phyloP scores from a whole-genome alignment of 257 asterid genomes.

The Capsicum rhomboideum region DNA sequence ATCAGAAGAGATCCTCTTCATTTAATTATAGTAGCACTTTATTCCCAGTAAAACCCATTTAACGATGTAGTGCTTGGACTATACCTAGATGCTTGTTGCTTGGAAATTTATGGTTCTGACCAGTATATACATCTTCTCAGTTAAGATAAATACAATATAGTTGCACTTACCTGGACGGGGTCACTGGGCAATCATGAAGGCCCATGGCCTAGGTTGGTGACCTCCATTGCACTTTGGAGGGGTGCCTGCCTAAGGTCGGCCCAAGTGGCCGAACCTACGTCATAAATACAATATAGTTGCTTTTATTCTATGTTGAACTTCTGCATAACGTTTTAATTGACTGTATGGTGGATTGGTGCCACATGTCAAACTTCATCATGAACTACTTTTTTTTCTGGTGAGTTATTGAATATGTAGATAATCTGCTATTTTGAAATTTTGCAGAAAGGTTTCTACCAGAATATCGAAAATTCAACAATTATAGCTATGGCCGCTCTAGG shows the following conservation, averaged over 20 bases:
- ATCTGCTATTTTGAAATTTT: constrained; percentile 5
- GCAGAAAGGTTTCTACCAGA: constrained; percentile 60
- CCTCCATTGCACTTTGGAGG: no score
- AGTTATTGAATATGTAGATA: neutral
- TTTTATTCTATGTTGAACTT: neutral
- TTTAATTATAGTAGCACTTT: neutral
- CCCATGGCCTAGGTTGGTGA: no score
- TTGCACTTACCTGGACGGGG: no score
- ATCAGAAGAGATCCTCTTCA: neutral
- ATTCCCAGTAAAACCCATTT: neutral
- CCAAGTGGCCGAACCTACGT: no score
- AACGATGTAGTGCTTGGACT: neutral
- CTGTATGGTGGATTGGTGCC: neutral
- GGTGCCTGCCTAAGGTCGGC: no score
- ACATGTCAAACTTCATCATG: neutral
- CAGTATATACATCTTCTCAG: neutral
- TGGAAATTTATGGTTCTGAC: neutral
- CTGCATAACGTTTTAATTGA: neutral
- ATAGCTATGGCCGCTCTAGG: constrained; percentile 44
- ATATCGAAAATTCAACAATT: constrained; percentile 51
- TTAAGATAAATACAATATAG: neutral
- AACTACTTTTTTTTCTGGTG: neutral
- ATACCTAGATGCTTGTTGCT: neutral
- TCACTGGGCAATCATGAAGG: no score
- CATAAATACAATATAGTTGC: neutral